A percentile compares a stretch with the other conserved stretches of the same genome.
Conservation (phyloP, 768 basidiomycete genomes). For the Russula foetens region DNA sequence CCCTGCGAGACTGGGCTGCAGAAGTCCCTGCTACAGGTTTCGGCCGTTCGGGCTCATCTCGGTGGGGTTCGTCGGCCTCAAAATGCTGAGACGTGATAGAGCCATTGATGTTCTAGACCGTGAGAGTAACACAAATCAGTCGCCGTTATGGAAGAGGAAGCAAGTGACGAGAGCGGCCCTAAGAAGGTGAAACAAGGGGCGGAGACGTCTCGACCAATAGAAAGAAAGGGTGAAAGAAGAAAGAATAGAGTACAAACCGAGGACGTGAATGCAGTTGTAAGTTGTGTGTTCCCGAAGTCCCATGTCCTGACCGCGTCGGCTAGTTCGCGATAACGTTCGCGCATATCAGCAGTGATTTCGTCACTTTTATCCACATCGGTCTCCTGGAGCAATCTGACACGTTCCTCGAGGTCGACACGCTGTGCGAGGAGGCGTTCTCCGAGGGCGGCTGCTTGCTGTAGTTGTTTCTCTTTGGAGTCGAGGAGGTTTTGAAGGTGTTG, state of each 20-base stretch:
- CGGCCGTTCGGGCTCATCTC: constrained; percentile 53
- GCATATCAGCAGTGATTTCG: constrained; percentile 57
- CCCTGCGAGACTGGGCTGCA: constrained; percentile 78
- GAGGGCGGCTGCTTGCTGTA: constrained; percentile 84
- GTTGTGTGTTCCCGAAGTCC: constrained; percentile 72
- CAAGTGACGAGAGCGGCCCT: background rate
- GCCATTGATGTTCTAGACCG: constrained; percentile 24
- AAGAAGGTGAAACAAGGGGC: constrained; percentile 17
- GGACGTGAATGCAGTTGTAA: constrained; percentile 59
- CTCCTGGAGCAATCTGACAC: constrained; percentile 76
- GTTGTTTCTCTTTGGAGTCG: constrained; percentile 86
- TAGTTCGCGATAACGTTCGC: constrained; percentile 68
- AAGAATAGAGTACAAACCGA: constrained; percentile 41
- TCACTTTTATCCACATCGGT: constrained; percentile 55
- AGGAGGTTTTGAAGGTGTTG: constrained; percentile 49
- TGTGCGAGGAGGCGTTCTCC: constrained; percentile 92
- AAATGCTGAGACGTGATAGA: constrained; percentile 21
- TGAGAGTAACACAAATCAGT: constrained; percentile 1
- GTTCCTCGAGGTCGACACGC: constrained; percentile 87
- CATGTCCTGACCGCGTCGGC: constrained; percentile 66
- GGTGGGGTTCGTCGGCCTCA: constrained; percentile 39
- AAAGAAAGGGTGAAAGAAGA: background rate
- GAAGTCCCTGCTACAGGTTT: constrained; percentile 56
- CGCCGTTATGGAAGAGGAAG: constrained; percentile 12
- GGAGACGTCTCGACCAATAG: constrained; percentile 3